Conservation (phyloP, 805 yeast species). For the Debaryomyces tyrocola region DNA sequence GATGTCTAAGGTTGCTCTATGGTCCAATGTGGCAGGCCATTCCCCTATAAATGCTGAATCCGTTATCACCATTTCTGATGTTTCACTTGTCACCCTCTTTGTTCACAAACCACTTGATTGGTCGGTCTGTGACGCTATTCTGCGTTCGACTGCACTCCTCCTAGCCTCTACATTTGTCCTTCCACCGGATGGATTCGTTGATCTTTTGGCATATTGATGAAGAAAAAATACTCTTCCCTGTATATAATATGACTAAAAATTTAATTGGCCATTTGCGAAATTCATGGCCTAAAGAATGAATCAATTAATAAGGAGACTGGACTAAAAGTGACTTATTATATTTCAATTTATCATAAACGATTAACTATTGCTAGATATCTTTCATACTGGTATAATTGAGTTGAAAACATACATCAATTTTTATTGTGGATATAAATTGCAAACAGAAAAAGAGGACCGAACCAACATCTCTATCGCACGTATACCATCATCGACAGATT, state of each 20-base stretch:
- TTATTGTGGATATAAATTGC: neutral
- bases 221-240: slow-evolving; percentile 2
- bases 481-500: too few relatives aligned
- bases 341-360: neutral
- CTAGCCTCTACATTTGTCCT: neutral
- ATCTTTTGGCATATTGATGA: neutral
- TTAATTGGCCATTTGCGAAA: slow-evolving; percentile 8
- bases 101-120: too few relatives aligned
- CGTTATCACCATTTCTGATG: too few relatives aligned
- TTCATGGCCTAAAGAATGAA: neutral
- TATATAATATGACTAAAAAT: slow-evolving; percentile 2
- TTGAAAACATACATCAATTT: neutral
- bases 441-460: neutral
- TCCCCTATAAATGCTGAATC: too few relatives aligned
- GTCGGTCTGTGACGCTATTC: too few relatives aligned
- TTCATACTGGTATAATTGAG: neutral
- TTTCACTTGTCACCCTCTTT: too few relatives aligned
- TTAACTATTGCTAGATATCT: neutral
- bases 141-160: too few relatives aligned
- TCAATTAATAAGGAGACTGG: slow-evolving; percentile 3
- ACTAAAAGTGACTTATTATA: neutral
- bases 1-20: neutral
- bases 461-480: neutral
- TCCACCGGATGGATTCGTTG: neutral
- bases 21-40: too few relatives aligned